Evolutionary conservation across 345 rosid genomes (phyloP).

Genomic region (Salix dunnii): DNA sequence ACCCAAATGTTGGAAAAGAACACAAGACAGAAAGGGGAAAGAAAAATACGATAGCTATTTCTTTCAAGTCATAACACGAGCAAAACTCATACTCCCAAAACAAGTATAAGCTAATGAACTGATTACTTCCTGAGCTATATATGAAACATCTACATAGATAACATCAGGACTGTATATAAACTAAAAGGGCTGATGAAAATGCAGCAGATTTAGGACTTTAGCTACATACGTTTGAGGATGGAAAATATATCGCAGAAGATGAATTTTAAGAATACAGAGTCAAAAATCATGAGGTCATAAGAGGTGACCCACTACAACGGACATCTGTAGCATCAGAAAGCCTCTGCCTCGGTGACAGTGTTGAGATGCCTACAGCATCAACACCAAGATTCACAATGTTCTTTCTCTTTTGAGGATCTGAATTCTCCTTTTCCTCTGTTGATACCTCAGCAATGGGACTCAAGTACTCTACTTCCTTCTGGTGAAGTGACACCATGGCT

Average conservation of each 20-base stretch:
- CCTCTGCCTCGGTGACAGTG: constrained; percentile 81
- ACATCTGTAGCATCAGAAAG: constrained; percentile 89
- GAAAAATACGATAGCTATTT: background rate
- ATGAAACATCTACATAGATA: constrained; percentile 3
- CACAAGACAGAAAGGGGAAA: background rate
- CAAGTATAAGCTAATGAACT: background rate
- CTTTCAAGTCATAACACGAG: background rate
- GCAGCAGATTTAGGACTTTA: background rate
- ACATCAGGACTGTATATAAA: constrained; percentile 7
- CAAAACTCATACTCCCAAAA: background rate
- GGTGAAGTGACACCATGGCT: constrained; percentile 47
- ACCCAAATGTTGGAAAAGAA: background rate
- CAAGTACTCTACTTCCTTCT: constrained; percentile 40
- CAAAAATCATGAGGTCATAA: constrained; percentile 62
- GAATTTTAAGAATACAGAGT: background rate
- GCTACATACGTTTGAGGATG: constrained; percentile 1
- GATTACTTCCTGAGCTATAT: constrained; percentile 11
- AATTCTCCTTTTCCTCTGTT: constrained; percentile 51
- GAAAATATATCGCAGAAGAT: constrained; percentile 11
- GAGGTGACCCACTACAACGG: constrained; percentile 81
- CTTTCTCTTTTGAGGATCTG: constrained; percentile 75
- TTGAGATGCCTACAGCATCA: constrained; percentile 61
- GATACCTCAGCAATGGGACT: constrained; percentile 78
- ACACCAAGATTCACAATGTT: constrained; percentile 66
- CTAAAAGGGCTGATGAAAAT: constrained; percentile 7